These are phyloP conservation scores for Pseudozyma flocculosa DNA, from an alignment of 1,284 basidiomycete genomes.

Conservation along the genomic window DNA sequence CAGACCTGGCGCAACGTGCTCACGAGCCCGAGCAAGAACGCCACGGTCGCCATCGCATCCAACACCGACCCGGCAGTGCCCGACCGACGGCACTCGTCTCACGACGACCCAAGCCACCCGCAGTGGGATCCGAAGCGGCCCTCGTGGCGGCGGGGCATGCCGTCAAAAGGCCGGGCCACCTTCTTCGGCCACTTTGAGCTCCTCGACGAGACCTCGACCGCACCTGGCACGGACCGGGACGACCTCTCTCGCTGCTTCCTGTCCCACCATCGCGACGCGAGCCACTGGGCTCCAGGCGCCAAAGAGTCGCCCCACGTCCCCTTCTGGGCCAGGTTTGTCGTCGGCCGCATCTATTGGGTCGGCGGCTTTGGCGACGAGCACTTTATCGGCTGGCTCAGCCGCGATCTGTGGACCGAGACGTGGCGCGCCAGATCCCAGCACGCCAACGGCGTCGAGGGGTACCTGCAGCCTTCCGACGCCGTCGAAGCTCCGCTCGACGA, in stretches of 20 bases:
- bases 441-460: too few species aligned
- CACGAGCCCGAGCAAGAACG: conserved; percentile 23
- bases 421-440: too few species aligned
- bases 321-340: conserved; percentile 45
- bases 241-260: conserved; percentile 36
- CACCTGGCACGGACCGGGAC: conserved; percentile 9
- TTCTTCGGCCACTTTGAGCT: conserved; percentile 48
- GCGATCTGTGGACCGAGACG: conserved; percentile 20
- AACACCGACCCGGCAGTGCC: conserved; percentile 34
- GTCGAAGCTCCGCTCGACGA: too few species aligned
- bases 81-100: conserved; percentile 36
- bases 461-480: too few species aligned
- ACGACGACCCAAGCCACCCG: conserved; percentile 1
- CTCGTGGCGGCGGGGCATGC: conserved; percentile 51
- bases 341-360: conserved; percentile 45
- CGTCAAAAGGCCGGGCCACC: conserved; percentile 48
- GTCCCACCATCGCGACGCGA: conserved; percentile 40
- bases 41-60: conserved; percentile 39
- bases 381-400: conserved; percentile 48
- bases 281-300: conserved; percentile 45
- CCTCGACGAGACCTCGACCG: conserved; percentile 11
- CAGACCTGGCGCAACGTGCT: conserved; percentile 53
- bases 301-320: conserved; percentile 46
- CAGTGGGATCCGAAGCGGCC: conserved; percentile 44
- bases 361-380: conserved; percentile 57